Percentiles rank a stretch among this genome's conserved stretches.
These are phyloP conservation scores for Rhizopogon vesiculosus DNA, from an alignment of 768 basidiomycete species.

Conservation along the genomic window DNA sequence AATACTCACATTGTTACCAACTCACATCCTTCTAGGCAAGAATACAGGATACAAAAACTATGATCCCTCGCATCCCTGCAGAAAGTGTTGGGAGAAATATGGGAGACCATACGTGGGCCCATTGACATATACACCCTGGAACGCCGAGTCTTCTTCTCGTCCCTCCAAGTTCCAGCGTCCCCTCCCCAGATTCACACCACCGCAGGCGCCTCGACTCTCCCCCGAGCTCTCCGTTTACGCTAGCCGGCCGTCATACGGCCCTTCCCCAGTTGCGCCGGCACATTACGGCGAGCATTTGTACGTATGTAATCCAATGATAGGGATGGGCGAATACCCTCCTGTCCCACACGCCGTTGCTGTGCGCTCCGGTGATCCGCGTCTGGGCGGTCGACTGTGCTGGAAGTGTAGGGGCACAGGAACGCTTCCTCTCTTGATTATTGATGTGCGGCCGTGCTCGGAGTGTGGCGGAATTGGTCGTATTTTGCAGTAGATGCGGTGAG, in stretches of 20 bases:
- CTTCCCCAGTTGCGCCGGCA: background rate
- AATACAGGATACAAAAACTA: conserved; percentile 72
- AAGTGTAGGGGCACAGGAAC: conserved; percentile 58
- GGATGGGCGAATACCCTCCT: conserved; percentile 15
- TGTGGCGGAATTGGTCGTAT: conserved; percentile 67
- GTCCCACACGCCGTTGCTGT: conserved; percentile 43
- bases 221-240: background rate
- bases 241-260: background rate
- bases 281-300: conserved; percentile 15
- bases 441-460: conserved; percentile 44
- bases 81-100: conserved; percentile 72
- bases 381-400: conserved; percentile 67
- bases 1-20: background rate
- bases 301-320: conserved; percentile 18
- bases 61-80: conserved; percentile 65
- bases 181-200: conserved; percentile 20
- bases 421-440: conserved; percentile 49
- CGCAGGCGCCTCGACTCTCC: conserved; percentile 9
- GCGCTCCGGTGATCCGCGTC: conserved; percentile 59
- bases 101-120: conserved; percentile 57
- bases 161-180: conserved; percentile 24
- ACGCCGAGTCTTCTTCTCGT: conserved; percentile 10
- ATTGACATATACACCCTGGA: conserved; percentile 48
- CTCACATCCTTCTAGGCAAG: conserved; percentile 40
- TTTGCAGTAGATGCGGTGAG: conserved; percentile 21